Conservation (phyloP, 352 stramenopile species). For the Lagenidium giganteum region DNA sequence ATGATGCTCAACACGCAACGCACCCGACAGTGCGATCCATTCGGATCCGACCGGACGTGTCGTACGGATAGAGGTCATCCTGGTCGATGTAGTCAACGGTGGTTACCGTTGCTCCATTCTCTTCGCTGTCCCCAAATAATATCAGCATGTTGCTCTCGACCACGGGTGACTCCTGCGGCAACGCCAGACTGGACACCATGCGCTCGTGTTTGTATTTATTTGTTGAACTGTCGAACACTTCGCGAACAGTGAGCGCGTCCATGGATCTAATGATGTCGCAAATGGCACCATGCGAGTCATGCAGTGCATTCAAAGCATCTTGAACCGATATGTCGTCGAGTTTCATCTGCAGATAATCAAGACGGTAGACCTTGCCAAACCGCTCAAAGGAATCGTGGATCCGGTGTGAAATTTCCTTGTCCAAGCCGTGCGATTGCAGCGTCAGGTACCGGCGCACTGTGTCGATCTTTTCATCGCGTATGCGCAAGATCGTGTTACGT, state of each 20-base stretch:
- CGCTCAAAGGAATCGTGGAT: slow-evolving; percentile 78
- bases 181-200: slow-evolving; percentile 69
- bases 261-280: slow-evolving; percentile 45
- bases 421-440: slow-evolving; percentile 50
- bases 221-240: slow-evolving; percentile 71
- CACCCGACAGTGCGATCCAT: slow-evolving; percentile 71
- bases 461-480: slow-evolving; percentile 75
- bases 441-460: slow-evolving; percentile 79
- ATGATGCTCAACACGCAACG: slow-evolving; percentile 6
- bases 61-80: slow-evolving; percentile 73
- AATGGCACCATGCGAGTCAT: slow-evolving; percentile 48
- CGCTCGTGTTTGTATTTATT: slow-evolving; percentile 80
- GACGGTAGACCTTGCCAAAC: slow-evolving; percentile 77
- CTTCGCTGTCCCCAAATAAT: slow-evolving; percentile 46
- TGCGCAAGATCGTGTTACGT: slow-evolving; percentile 42
- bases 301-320: slow-evolving; percentile 58
- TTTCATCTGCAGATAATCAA: slow-evolving; percentile 69
- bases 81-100: slow-evolving; percentile 75
- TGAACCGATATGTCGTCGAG: slow-evolving; percentile 68
- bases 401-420: slow-evolving; percentile 54
- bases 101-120: slow-evolving; percentile 45
- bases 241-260: slow-evolving; percentile 54
- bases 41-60: slow-evolving; percentile 55
- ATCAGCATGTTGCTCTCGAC: slow-evolving; percentile 74
- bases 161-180: slow-evolving; percentile 56